phyloP scores from a whole-genome alignment of 257 asterid genomes.

The Przewalskia tangutica region DNA sequence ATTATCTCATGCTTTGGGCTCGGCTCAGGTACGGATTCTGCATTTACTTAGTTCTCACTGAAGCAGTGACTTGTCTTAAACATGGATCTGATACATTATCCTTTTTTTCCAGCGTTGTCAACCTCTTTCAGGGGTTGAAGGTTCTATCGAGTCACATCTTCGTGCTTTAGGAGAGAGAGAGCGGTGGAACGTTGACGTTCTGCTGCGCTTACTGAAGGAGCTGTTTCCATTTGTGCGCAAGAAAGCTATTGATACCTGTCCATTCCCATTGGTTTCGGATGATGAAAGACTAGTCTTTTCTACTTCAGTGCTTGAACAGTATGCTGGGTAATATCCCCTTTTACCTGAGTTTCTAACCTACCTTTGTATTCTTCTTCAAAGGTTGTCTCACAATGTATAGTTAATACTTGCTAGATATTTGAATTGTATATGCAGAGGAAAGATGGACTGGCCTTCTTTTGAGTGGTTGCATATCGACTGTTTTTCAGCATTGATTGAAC shows the following conservation, averaged over 20 bases:
- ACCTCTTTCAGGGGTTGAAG: conserved; percentile 98
- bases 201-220: conserved; percentile 69
- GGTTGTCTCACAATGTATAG: background rate
- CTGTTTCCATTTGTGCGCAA: conserved; percentile 62
- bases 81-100: conserved; percentile 22
- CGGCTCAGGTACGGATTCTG: conserved; percentile 55
- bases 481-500: conserved; percentile 72
- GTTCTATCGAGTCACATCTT: conserved; percentile 89
- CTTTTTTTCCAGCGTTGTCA: conserved; percentile 59
- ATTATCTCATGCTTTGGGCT: conserved; percentile 68
- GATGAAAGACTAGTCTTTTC: conserved; percentile 39
- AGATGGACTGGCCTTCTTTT: conserved; percentile 77
- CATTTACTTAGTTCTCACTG: background rate
- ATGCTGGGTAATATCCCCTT: conserved; percentile 52
- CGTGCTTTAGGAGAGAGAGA: conserved; percentile 96
- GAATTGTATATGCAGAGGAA: conserved; percentile 49
- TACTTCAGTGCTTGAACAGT: conserved; percentile 50
- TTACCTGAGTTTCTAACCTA: background rate
- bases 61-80: background rate
- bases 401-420: conserved; percentile 6
- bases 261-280: conserved; percentile 51
- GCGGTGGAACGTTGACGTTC: conserved; percentile 88
- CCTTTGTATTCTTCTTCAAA: background rate
- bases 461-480: conserved; percentile 86
- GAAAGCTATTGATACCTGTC: conserved; percentile 73